These are phyloP conservation scores for Huntiella savannae DNA, from an alignment of 2,329 filamentous ascomycete genomes.

Conservation along the genomic window DNA sequence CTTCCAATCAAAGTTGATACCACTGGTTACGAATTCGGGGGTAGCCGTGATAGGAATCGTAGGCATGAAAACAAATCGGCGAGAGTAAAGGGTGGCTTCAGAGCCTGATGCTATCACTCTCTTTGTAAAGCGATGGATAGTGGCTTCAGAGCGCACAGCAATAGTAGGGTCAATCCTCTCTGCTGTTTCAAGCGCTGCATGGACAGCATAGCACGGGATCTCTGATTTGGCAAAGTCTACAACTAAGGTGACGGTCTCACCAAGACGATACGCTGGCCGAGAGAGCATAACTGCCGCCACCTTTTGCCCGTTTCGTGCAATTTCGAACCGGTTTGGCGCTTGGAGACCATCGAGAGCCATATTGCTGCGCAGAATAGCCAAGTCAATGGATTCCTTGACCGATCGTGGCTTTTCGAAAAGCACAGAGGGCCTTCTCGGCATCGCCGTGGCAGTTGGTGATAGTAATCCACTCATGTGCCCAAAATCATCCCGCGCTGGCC, in stretches of 20 bases:
- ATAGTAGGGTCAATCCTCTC: conserved; percentile 67
- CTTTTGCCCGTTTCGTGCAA: conserved; percentile 76
- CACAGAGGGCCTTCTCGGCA: conserved; percentile 33
- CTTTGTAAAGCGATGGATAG: conserved; percentile 70
- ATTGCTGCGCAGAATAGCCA: conserved; percentile 74
- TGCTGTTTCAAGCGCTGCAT: conserved; percentile 66
- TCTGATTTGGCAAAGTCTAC: conserved; percentile 67
- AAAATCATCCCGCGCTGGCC: conserved; percentile 26
- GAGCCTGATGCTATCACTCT: conserved; percentile 61
- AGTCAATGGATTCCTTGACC: conserved; percentile 72
- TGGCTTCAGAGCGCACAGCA: conserved; percentile 68
- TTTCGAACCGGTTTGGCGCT: conserved; percentile 86
- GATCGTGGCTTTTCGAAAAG: conserved; percentile 36
- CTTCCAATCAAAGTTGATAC: conserved; percentile 74
- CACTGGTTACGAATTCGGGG: conserved; percentile 81
- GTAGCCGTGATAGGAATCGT: conserved; percentile 70
- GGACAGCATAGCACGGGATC: conserved; percentile 69
- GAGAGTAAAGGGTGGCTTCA: conserved; percentile 66
- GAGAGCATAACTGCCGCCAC: conserved; percentile 82
- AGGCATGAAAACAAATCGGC: conserved; percentile 60
- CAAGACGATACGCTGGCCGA: conserved; percentile 71
- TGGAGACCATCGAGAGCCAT: conserved; percentile 47
- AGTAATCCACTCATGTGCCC: conserved; percentile 39
- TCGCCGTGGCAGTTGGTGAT: conserved; percentile 45
- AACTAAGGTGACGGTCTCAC: conserved; percentile 66